These are phyloP conservation scores for Cryptococcus wingfieldii DNA, from an alignment of 1,284 basidiomycete species.

Conservation along the genomic window DNA sequence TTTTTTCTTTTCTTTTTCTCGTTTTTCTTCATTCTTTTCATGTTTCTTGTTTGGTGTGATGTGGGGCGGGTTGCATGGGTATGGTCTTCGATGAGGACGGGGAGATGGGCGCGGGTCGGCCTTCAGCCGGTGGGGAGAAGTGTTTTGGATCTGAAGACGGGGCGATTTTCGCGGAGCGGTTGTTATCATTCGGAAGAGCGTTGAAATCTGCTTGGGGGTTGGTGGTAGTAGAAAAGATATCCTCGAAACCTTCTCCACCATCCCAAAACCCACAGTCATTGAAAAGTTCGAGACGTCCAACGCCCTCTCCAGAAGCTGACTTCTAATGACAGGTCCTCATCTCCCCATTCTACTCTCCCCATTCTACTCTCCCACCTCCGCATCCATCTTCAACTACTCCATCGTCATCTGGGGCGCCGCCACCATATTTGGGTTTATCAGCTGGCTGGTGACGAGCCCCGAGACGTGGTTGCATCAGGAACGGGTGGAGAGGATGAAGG, in stretches of 20 bases:
- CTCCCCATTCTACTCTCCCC: conserved; percentile 79
- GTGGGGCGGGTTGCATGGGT: background rate
- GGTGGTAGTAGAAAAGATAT: too few relatives aligned
- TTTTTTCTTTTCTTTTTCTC: background rate
- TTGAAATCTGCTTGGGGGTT: too few relatives aligned
- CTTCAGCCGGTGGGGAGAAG: too few relatives aligned
- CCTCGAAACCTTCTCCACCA: too few relatives aligned
- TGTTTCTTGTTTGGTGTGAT: background rate
- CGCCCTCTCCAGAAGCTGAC: background rate
- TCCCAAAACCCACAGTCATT: too few relatives aligned
- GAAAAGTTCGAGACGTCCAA: too few relatives aligned
- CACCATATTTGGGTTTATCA: conserved; percentile 4
- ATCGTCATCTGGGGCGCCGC: conserved; percentile 6
- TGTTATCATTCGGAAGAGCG: too few relatives aligned
- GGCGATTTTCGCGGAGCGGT: too few relatives aligned
- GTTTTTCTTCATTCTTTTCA: background rate
- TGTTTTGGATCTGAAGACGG: too few relatives aligned
- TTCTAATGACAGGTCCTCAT: conserved; percentile 1
- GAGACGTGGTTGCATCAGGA: conserved; percentile 5
- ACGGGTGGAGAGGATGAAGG: background rate
- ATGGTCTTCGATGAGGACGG: too few relatives aligned
- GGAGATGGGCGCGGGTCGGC: too few relatives aligned
- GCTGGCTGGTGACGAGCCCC: conserved; percentile 2
- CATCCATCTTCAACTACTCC: conserved; percentile 64
- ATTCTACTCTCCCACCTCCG: conserved; percentile 71